Base-by-base conservation (phyloP, 2,329 filamentous ascomycete species). In the Davidsoniella eucalypti region DNA sequence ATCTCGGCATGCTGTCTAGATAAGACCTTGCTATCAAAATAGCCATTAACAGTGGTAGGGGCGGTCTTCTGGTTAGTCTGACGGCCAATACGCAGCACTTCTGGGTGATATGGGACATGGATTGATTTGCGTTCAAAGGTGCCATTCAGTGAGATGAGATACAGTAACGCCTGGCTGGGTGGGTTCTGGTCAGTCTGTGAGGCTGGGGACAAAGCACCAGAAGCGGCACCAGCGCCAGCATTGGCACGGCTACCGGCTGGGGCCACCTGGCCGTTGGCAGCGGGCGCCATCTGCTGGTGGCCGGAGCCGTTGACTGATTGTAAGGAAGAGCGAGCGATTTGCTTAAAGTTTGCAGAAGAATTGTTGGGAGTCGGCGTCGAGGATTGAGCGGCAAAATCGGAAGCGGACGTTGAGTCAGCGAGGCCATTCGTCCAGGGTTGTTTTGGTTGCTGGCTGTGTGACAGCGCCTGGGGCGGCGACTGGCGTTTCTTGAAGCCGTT, bases 41-140 rank as follows among this genome's bases (percentile, higher is more conserved):
- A 98, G 36, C 92, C 92, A 65, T 98, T 98, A 54, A 81, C 68
- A 0, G 87, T 80, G 0, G 88, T 94, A 0, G 92, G 92, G 10
- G 93, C 76, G 0, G 92, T 96, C 66, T 94, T 96, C 56, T 87
- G 85, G 64, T 98, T 98, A 17, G 92, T 98, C 66, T 98, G 92
- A 44, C 92, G 83, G 42, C 92, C 92, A 60, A 98, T 94, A 55
- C 87, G 81, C 46, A 98, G 71, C 39, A 85, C 83, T n/a, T 96
- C 90, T n/a, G 92, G 92, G 56, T 78, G 84, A 62, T 84, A 94
- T 0, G 92, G 92, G 2, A 98, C 86, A 33, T 77, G 85, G 58
- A 98, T 96, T 41, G 88, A 92, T 67, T 98, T 98, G 60, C 87
- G 82, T 64, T 96, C 92, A 62, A 98, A 98, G 1, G 90, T 96